These are phyloP conservation scores for Teratosphaeria viscida DNA, from an alignment of 2,329 filamentous ascomycete species.

Conservation along the genomic window DNA sequence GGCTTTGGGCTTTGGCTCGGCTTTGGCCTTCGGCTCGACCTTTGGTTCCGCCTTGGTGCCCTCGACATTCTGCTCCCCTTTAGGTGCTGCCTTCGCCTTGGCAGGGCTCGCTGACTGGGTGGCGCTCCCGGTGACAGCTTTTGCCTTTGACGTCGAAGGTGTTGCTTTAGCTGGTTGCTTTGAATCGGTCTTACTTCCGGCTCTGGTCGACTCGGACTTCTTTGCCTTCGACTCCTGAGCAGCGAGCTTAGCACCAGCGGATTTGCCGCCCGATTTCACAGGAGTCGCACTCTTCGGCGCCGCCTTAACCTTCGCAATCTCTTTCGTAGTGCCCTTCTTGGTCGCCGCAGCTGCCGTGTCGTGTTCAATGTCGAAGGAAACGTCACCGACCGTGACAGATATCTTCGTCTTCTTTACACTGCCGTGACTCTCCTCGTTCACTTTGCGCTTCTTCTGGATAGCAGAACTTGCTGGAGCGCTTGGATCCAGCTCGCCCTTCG, in stretches of 20 bases:
- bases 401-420: slow-evolving; percentile 18
- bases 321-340: slow-evolving; percentile 7
- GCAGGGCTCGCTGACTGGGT: neutral
- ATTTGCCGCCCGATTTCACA: neutral
- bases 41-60: slow-evolving; percentile 2
- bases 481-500: neutral
- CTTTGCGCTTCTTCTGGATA: slow-evolving; percentile 13
- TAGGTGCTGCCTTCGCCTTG: slow-evolving; percentile 9
- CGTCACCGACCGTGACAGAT: slow-evolving; percentile 14
- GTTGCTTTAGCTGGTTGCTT: slow-evolving; percentile 8
- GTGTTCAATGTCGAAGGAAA: slow-evolving; percentile 18
- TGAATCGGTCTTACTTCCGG: neutral
- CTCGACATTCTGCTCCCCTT: slow-evolving; percentile 7
- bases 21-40: neutral
- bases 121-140: neutral
- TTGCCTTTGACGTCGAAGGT: slow-evolving; percentile 7
- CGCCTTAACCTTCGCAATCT: slow-evolving; percentile 1
- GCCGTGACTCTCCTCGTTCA: slow-evolving; percentile 9
- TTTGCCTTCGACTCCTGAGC: neutral
- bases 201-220: neutral
- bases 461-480: neutral
- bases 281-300: neutral
- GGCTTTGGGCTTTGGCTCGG: slow-evolving; percentile 4
- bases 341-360: slow-evolving; percentile 1
- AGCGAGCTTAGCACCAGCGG: neutral